Evolutionary conservation across 176 grass and related monocot genomes (phyloP).

Genomic region (Saccharum officinarum): DNA sequence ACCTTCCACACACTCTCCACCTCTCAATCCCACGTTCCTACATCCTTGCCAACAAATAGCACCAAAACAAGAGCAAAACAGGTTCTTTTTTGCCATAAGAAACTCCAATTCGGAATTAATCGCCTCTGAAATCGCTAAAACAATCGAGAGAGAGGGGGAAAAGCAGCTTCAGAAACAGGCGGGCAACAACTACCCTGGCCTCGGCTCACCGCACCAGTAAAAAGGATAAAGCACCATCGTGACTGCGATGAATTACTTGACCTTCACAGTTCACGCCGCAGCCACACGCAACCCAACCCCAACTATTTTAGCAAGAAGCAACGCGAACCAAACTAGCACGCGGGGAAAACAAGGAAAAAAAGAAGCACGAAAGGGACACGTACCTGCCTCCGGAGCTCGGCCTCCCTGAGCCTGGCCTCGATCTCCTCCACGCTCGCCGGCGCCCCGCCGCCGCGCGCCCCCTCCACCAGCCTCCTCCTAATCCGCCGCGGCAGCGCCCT

Average conservation of each 20-base stretch:
- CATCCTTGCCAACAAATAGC: background rate
- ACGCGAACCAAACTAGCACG: background rate
- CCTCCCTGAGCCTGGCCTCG: conserved; percentile 90
- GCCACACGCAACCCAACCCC: conserved; percentile 25
- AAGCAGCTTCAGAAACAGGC: background rate
- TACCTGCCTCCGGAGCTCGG: conserved; percentile 90
- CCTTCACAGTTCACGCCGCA: background rate
- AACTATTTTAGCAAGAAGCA: background rate
- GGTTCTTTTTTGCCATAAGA: too few species aligned
- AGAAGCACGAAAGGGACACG: conserved; percentile 23
- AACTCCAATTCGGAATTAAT: background rate
- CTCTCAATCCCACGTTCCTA: background rate
- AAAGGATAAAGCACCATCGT: background rate
- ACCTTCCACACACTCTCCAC: background rate
- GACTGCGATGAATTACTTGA: background rate
- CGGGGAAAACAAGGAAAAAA: background rate
- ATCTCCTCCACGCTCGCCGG: conserved; percentile 83
- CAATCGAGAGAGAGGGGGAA: background rate
- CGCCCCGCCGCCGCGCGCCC: conserved; percentile 27
- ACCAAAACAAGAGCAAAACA: background rate
- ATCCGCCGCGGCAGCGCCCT: conserved; percentile 81
- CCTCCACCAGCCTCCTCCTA: conserved; percentile 67
- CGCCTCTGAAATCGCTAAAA: background rate
- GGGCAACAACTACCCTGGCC: background rate
- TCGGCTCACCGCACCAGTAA: background rate